These are phyloP conservation scores for Sordariomycetes sp. DNA, from an alignment of 2,329 filamentous ascomycete species.

Conservation along the genomic window DNA sequence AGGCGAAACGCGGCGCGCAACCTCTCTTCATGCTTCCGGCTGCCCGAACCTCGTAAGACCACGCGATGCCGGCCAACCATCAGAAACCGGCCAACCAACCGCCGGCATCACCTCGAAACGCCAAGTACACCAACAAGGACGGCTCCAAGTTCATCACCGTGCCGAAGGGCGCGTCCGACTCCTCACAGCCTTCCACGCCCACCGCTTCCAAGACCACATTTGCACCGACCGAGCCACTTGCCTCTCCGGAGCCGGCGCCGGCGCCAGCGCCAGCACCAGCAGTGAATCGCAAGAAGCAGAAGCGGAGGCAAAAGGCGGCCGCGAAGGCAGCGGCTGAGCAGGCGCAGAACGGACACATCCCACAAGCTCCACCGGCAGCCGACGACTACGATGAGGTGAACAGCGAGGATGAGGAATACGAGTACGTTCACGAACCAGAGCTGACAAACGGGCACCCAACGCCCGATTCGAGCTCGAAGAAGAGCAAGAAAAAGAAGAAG, in stretches of 20 bases:
- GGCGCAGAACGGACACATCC: conserved; percentile 29
- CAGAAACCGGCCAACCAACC: conserved; percentile 37
- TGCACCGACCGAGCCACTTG: conserved; percentile 14
- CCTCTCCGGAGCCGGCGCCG: conserved; percentile 12
- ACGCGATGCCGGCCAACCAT: conserved; percentile 42
- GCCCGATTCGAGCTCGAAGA: conserved; percentile 37
- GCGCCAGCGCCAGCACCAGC: conserved; percentile 27
- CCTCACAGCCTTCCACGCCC: conserved; percentile 43
- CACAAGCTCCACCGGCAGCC: conserved; percentile 14
- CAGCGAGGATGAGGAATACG: conserved; percentile 40
- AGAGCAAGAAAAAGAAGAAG: conserved; percentile 64
- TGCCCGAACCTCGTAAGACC: conserved; percentile 20
- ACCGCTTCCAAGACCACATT: conserved; percentile 28
- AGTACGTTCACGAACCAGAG: conserved; percentile 23
- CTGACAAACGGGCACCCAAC: conserved; percentile 17
- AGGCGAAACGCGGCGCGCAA: conserved; percentile 3
- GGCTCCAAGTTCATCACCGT: conserved; percentile 61
- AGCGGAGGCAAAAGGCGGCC: conserved; percentile 79
- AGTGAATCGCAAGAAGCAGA: conserved; percentile 92
- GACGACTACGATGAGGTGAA: conserved; percentile 40
- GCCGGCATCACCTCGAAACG: conserved; percentile 41
- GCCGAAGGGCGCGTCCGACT: conserved; percentile 46
- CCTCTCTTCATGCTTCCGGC: conserved; percentile 23
- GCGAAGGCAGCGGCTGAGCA: conserved; percentile 48
- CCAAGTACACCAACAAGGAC: conserved; percentile 60